Conservation (phyloP, 1,139 yeast genomes). For the Blastobotrys capitulatus region DNA sequence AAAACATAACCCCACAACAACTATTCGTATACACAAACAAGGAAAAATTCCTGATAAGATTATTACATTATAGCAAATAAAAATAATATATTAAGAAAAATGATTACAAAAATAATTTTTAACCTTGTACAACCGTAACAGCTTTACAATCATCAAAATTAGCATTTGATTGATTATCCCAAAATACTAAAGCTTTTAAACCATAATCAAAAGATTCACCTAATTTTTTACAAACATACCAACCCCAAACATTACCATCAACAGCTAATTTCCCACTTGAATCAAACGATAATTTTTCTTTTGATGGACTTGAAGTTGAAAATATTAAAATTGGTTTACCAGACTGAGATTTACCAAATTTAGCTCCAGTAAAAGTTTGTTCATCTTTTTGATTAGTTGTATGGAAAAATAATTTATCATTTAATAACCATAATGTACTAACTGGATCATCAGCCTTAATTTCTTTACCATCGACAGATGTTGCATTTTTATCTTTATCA, state of each 20-base stretch:
- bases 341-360: neutral
- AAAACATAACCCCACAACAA: too few species aligned
- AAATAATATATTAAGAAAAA: too few species aligned
- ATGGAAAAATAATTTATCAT: neutral
- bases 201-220: slow-evolving; percentile 2
- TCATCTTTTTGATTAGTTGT: neutral
- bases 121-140: neutral
- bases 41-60: too few species aligned
- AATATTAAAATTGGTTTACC: neutral
- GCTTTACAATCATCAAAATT: neutral
- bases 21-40: too few species aligned
- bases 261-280: neutral
- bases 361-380: neutral
- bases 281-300: neutral
- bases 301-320: neutral
- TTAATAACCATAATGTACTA: neutral
- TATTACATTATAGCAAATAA: too few species aligned
- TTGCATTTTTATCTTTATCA: neutral
- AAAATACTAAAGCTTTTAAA: neutral
- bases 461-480: neutral
- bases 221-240: slow-evolving; percentile 4
- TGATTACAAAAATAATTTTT: too few species aligned
- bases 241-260: slow-evolving; percentile 2
- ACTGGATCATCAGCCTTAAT: neutral
- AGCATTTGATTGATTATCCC: neutral